phyloP scores from a whole-genome alignment of 805 yeast species.

The Zygosaccharomyces bisporus region DNA sequence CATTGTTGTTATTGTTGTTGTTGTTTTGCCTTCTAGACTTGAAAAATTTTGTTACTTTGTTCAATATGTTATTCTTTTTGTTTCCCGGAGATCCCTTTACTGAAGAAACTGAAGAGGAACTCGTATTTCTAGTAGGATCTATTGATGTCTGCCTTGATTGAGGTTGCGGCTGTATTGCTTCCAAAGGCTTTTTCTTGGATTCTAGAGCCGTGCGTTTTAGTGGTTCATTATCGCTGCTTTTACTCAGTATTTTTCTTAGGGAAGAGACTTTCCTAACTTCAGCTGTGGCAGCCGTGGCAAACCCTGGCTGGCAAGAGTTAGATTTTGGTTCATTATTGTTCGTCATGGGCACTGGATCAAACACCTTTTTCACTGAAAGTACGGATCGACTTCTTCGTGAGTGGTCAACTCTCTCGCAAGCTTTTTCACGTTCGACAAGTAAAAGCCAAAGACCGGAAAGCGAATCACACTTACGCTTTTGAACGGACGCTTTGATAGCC shows the following conservation, averaged over 20 bases:
- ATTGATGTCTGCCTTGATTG: slow-evolving; percentile 2
- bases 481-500: slow-evolving; percentile 53
- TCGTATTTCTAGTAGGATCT: slow-evolving; percentile 2
- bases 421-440: slow-evolving; percentile 47
- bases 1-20: slow-evolving; percentile 7
- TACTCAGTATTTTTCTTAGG: slow-evolving; percentile 28
- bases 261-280: slow-evolving; percentile 15
- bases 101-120: not conserved
- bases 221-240: slow-evolving; percentile 20
- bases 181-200: slow-evolving; percentile 4
- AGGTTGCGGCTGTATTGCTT: slow-evolving; percentile 1
- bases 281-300: too few species aligned
- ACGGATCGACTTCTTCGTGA: slow-evolving; percentile 38
- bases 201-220: not conserved
- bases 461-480: slow-evolving; percentile 60
- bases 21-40: slow-evolving; percentile 23
- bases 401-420: slow-evolving; percentile 31
- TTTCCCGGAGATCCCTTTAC: slow-evolving; percentile 7
- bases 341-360: slow-evolving; percentile 24
- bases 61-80: slow-evolving; percentile 33
- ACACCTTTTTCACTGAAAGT: slow-evolving; percentile 32
- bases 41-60: slow-evolving; percentile 36
- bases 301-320: slow-evolving; percentile 26
- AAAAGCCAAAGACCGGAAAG: slow-evolving; percentile 74
- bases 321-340: slow-evolving; percentile 31